Evolutionary conservation across 257 asterid species (phyloP).

Genomic region (Marsdenia floribunda): DNA sequence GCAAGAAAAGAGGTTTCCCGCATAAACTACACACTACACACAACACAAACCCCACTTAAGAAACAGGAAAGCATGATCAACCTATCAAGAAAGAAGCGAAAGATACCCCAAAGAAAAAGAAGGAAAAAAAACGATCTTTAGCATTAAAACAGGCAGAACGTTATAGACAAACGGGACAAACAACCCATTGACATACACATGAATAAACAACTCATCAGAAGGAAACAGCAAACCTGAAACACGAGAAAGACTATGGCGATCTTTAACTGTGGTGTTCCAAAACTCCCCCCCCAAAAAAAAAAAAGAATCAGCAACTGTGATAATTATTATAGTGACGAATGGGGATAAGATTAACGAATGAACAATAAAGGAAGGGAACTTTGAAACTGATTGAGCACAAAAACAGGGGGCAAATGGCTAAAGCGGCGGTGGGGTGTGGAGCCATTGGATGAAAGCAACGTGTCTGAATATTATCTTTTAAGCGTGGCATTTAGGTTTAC

Average conservation of each 20-base stretch:
- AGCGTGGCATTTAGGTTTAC: constrained; percentile 9
- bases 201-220: not conserved
- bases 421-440: constrained; percentile 14
- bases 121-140: not conserved
- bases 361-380: not conserved
- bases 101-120: not conserved
- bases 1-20: not conserved
- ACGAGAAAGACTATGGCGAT: not conserved
- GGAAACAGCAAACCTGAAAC: not conserved
- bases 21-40: not conserved
- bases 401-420: not conserved
- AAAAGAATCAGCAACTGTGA: not conserved
- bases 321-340: not conserved
- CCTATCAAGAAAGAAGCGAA: not conserved
- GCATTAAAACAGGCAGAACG: constrained; percentile 5
- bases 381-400: not conserved
- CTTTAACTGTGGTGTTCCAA: not conserved
- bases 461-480: not conserved
- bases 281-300: no score
- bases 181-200: no score
- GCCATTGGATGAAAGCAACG: constrained; percentile 9
- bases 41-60: not conserved
- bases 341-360: not conserved
- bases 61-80: not conserved
- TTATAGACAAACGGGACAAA: not conserved